phyloP scores from a whole-genome alignment of 2,329 filamentous ascomycete genomes.

The Talaromyces sp. region DNA sequence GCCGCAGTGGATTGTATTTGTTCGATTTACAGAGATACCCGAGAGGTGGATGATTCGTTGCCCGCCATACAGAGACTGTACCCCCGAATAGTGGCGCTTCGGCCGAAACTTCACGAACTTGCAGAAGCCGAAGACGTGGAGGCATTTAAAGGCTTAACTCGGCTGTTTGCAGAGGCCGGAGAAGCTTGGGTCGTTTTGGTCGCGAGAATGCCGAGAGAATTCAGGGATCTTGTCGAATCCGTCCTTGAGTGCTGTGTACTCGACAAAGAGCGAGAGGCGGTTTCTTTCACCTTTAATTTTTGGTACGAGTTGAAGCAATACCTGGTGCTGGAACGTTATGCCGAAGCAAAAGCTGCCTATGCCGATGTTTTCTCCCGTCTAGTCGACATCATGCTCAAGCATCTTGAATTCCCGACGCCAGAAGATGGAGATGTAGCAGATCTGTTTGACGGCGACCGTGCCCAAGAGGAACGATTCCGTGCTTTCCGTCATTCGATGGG shows the following conservation, averaged over 20 bases:
- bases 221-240: slow-evolving; percentile 78
- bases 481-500: slow-evolving; percentile 97
- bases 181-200: slow-evolving; percentile 93
- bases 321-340: slow-evolving; percentile 83
- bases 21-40: slow-evolving; percentile 83
- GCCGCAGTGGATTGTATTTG: slow-evolving; percentile 89
- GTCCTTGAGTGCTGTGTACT: slow-evolving; percentile 86
- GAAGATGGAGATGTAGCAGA: slow-evolving; percentile 68
- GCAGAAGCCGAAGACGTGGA: slow-evolving; percentile 80
- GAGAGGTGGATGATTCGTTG: slow-evolving; percentile 86
- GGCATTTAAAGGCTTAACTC: slow-evolving; percentile 78
- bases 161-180: slow-evolving; percentile 86
- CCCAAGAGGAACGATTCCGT: slow-evolving; percentile 93
- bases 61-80: slow-evolving; percentile 76
- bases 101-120: slow-evolving; percentile 68
- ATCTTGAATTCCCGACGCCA: slow-evolving; percentile 78
- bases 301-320: slow-evolving; percentile 99
- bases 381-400: slow-evolving; percentile 86
- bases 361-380: slow-evolving; percentile 80
- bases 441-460: slow-evolving; percentile 90
- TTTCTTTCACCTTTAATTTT: slow-evolving; percentile 90
- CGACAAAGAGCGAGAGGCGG: slow-evolving; percentile 84
- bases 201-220: slow-evolving; percentile 73
- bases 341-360: slow-evolving; percentile 69
- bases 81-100: slow-evolving; percentile 70